phyloP scores from a whole-genome alignment of 2,329 filamentous ascomycete species.

The Fusarium sp. region DNA sequence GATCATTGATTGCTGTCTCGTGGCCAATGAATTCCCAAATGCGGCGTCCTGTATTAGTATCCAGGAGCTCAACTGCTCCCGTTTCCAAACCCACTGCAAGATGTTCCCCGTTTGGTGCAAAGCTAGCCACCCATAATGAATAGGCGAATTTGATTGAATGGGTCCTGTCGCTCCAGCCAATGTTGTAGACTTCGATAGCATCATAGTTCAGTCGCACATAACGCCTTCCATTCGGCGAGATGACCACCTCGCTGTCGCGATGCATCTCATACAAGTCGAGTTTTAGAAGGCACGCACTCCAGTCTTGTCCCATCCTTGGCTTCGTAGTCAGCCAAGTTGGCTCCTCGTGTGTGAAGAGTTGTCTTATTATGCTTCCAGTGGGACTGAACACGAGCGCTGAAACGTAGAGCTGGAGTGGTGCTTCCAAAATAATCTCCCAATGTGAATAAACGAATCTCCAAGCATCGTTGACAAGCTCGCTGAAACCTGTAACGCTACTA shows the following conservation, averaged over 20 bases:
- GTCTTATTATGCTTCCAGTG: not conserved
- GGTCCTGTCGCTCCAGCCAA: not conserved
- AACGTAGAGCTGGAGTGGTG: constrained; percentile 13
- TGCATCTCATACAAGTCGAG: not conserved
- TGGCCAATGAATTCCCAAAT: not conserved
- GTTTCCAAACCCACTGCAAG: not conserved
- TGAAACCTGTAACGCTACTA: not conserved
- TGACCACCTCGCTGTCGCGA: too few relatives aligned
- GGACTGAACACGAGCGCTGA: constrained; percentile 26
- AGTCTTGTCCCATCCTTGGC: not conserved
- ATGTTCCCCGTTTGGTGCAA: not conserved
- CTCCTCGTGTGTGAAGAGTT: not conserved
- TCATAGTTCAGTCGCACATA: not conserved
- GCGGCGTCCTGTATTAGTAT: not conserved
- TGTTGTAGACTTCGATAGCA: not conserved
- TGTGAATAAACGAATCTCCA: not conserved
- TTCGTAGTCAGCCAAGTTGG: not conserved
- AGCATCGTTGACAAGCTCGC: not conserved
- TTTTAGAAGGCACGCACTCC: not conserved
- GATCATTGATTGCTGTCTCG: rapidly evolving
- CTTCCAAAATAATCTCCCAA: not conserved
- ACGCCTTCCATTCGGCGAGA: not conserved
- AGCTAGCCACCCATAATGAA: rapidly evolving
- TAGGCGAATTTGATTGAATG: not conserved
- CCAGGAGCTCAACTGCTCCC: not conserved